These are phyloP conservation scores for Haplographium delicatum DNA, from an alignment of 495 filamentous ascomycete genomes.

Conservation along the genomic window DNA sequence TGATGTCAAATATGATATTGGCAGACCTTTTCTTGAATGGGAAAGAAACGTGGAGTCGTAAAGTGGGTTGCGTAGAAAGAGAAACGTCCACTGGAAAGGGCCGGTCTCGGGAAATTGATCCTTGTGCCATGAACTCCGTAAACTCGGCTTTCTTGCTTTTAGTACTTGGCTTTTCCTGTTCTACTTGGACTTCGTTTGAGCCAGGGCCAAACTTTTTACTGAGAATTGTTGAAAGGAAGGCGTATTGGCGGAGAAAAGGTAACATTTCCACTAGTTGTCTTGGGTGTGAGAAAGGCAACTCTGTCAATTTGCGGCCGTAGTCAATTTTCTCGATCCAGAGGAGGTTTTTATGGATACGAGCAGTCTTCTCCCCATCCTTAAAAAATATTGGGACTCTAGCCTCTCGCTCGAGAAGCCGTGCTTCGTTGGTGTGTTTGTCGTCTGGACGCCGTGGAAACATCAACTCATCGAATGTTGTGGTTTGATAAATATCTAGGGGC, in stretches of 20 bases:
- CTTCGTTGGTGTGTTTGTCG: conserved; percentile 35
- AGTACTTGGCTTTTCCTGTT: neutral
- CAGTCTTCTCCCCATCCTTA: conserved; percentile 35
- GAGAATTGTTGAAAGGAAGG: conserved; percentile 59
- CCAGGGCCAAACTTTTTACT: conserved; percentile 49
- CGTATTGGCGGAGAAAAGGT: conserved; percentile 71
- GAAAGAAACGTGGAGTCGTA: conserved; percentile 45
- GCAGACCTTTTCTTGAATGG: conserved; percentile 38
- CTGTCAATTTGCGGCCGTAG: conserved; percentile 59
- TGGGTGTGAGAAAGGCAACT: conserved; percentile 82
- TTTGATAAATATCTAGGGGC: conserved; percentile 45
- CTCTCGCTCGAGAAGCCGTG: conserved; percentile 19
- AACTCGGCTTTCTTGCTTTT: conserved; percentile 32
- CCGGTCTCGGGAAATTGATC: conserved; percentile 3
- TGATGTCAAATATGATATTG: conserved; percentile 52
- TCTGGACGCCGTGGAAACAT: conserved; percentile 49
- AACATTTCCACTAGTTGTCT: conserved; percentile 75
- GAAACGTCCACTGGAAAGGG: conserved; percentile 41
- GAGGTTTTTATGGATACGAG: conserved; percentile 57
- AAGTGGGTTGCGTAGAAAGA: conserved; percentile 39
- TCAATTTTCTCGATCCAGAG: conserved; percentile 68
- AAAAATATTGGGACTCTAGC: conserved; percentile 19
- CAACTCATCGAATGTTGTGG: conserved; percentile 61
- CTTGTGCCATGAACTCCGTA: conserved; percentile 27
- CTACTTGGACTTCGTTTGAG: neutral